Base-by-base conservation (phyloP, 2,329 filamentous ascomycete species). In the Westerdykella sp. region DNA sequence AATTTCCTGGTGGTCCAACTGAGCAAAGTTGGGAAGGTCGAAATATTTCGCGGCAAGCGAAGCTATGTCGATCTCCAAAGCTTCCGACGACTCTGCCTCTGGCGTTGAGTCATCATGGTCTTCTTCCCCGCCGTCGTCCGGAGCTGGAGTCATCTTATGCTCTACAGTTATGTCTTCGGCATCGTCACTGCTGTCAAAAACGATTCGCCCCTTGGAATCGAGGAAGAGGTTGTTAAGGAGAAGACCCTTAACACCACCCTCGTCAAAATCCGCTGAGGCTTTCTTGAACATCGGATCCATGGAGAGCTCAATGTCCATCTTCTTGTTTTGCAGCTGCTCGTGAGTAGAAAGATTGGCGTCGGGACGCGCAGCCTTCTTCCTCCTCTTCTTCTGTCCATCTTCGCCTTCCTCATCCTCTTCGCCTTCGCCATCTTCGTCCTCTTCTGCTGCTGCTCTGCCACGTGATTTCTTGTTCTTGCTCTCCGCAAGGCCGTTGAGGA, bases 211-310 rank as follows among this genome's bases (percentile, higher is more conserved):
- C 51, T 88, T 81, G 2, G 81, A 80, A 66, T 98, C 93, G 51
- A 98, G 96, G 61, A 91, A 87, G n/a, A 98, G 75, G 67, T 98
- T 91, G 61, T 98, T 98, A 25, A 98, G 77, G 15, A 98, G 75
- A 34, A 98, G 75, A 15, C 93, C 93, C 68, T 97, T 98, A 44
- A 93, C 93, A 44, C 93, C 93, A 15, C 93, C 93, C 70, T 98
- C 93, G 62, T 98, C 93, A 53, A 98, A 98, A 70, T 98, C 93
- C 35, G 93, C 93, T 5, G 91, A 95, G 1, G 91, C 91, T 63
- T 98, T 98, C 63, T 98, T 98, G 78, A 98, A 98, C n/a, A 98
- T 71, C 2, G 93, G 93, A 61, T 98, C 93, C 5, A 98, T 91
- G 0, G 90, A 83, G 53, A 98, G 96, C 60, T 98, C 93, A 36